A percentile compares a stretch with the other conserved stretches of the same genome.
phyloP scores from a whole-genome alignment of 805 yeast genomes.

The Cyberlindnera xylosilytica region DNA sequence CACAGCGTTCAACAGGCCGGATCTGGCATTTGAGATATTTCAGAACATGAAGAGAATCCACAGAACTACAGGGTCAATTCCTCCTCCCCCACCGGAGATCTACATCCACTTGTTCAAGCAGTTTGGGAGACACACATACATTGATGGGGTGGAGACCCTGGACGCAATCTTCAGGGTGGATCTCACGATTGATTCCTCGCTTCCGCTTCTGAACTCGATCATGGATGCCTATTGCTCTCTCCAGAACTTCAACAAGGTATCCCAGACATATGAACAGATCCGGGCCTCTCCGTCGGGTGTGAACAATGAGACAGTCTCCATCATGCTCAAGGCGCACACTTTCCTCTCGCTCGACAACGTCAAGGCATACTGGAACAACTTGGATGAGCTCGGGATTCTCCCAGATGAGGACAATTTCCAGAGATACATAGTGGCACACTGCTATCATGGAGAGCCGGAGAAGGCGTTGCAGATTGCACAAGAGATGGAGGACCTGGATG shows the following conservation, averaged over 20 bases:
- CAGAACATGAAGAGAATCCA: conserved; percentile 54
- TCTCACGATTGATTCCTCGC: conserved; percentile 49
- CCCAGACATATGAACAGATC: conserved; percentile 60
- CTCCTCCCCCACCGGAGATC: conserved; percentile 52
- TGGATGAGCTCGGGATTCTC: conserved; percentile 44
- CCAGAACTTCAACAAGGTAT: conserved; percentile 51
- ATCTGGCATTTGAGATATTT: conserved; percentile 60
- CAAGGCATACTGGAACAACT: conserved; percentile 56
- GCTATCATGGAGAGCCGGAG: conserved; percentile 57
- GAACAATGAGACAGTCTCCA: conserved; percentile 60
- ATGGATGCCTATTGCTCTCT: conserved; percentile 62
- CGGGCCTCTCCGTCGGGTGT: conserved; percentile 49
- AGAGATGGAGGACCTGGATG: conserved; percentile 45
- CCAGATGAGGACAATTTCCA: conserved; percentile 52
- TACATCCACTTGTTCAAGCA: conserved; percentile 57
- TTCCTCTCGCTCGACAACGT: conserved; percentile 52
- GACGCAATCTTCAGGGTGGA: conserved; percentile 68
- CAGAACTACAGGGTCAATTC: conserved; percentile 45
- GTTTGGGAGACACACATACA: conserved; percentile 57
- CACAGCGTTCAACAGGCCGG: conserved; percentile 49
- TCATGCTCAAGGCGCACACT: conserved; percentile 64
- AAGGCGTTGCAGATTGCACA: conserved; percentile 52
- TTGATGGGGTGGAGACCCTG: conserved; percentile 62
- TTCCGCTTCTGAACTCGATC: conserved; percentile 55
- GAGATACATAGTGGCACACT: conserved; percentile 67